Evolutionary conservation across 352 stramenopile genomes (phyloP).

Genomic region (Globisporangium heterothallicum): DNA sequence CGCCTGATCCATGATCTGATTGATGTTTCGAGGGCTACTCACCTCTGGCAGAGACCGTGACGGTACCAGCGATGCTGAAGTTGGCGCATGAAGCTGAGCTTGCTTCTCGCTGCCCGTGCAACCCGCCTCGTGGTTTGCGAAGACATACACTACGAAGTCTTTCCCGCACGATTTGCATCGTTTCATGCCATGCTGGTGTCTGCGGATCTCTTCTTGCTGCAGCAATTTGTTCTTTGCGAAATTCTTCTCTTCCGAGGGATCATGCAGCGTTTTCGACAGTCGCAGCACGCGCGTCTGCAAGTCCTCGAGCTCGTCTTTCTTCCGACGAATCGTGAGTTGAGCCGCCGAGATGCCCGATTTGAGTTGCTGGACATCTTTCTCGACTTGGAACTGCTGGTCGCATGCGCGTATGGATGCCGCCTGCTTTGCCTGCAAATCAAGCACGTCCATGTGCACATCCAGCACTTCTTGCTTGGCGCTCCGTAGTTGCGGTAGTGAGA

Average conservation of each 20-base stretch:
- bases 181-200: conserved; percentile 18
- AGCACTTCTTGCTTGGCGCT: conserved; percentile 37
- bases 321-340: conserved; percentile 41
- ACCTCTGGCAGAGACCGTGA: conserved; percentile 1
- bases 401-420: conserved; percentile 35
- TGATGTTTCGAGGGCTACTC: conserved; percentile 7
- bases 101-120: conserved; percentile 12
- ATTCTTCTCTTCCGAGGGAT: conserved; percentile 27
- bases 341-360: conserved; percentile 27
- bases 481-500: conserved; percentile 32
- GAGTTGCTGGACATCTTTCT: conserved; percentile 49
- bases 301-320: conserved; percentile 36
- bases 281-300: conserved; percentile 41
- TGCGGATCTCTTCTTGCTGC: conserved; percentile 31
- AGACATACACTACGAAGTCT: conserved; percentile 25
- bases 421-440: conserved; percentile 43
- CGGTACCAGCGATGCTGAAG: background rate
- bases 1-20: conserved; percentile 22
- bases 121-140: conserved; percentile 24
- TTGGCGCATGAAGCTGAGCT: conserved; percentile 1
- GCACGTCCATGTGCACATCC: conserved; percentile 43
- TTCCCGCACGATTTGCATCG: conserved; percentile 29
- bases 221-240: conserved; percentile 42
- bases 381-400: conserved; percentile 50
- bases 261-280: conserved; percentile 35